These are phyloP conservation scores for Fallopia convolvulus DNA, from an alignment of 148 eudicot genomes.

Conservation along the genomic window DNA sequence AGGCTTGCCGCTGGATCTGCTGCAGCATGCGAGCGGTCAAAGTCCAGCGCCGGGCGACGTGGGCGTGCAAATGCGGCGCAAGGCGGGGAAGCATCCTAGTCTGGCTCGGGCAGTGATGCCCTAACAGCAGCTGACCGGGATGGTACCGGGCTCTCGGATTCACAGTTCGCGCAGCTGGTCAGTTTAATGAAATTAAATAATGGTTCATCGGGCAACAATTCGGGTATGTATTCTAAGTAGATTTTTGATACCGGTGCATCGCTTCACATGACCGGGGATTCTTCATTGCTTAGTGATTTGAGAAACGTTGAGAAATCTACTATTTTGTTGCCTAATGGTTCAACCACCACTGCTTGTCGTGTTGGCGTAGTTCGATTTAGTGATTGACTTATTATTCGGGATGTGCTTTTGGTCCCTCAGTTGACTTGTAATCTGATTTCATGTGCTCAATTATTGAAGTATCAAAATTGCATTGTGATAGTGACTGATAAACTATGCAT, in stretches of 20 bases:
- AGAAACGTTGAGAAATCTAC: background rate
- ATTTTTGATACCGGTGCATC: slow-evolving; percentile 12
- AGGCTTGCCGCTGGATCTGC: no score
- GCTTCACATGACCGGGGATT: slow-evolving; percentile 5
- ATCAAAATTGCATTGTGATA: background rate
- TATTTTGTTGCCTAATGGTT: slow-evolving; percentile 10
- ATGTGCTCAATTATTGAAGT: background rate
- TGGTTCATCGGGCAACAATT: background rate
- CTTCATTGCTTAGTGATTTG: background rate
- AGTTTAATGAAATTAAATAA: no score
- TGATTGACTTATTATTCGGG: background rate
- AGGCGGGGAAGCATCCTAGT: no score
- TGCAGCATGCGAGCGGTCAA: no score
- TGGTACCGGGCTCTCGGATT: no score
- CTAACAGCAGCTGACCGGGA: background rate
- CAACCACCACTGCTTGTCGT: background rate
- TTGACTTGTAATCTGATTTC: slow-evolving; percentile 16
- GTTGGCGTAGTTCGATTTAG: background rate
- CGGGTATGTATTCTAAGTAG: background rate
- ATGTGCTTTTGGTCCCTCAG: slow-evolving; percentile 16
- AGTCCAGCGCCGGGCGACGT: no score
- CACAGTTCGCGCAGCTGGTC: background rate
- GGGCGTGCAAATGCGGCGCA: no score
- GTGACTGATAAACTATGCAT: slow-evolving; percentile 12
- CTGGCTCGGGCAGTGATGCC: no score